Evolutionary conservation across 192 early-diverging fungal species (phyloP).

Genomic region (Coemansia sp.): DNA sequence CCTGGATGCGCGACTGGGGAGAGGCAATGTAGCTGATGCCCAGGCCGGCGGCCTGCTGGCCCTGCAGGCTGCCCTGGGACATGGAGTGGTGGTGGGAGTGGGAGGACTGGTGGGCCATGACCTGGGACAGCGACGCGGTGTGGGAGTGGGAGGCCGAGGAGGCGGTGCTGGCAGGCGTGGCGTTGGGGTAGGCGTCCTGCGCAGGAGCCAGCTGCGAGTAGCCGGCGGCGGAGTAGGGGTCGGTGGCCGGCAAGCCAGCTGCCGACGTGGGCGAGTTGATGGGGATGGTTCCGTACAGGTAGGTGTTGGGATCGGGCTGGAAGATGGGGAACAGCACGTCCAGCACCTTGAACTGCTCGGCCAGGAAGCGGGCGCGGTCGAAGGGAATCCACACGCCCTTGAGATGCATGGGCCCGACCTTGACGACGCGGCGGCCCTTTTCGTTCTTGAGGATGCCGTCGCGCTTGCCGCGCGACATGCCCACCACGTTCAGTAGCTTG

Average conservation of each 20-base stretch:
- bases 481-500: conserved; percentile 81
- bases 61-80: conserved; percentile 27
- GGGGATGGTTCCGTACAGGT: conserved; percentile 58
- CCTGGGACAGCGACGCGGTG: conserved; percentile 50
- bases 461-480: conserved; percentile 83
- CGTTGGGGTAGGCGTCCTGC: conserved; percentile 36
- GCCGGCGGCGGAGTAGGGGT: conserved; percentile 41
- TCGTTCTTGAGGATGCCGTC: conserved; percentile 87
- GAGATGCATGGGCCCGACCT: conserved; percentile 82
- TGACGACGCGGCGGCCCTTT: conserved; percentile 80
- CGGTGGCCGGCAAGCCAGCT: conserved; percentile 29
- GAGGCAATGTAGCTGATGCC: conserved; percentile 40
- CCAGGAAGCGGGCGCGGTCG: conserved; percentile 61
- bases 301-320: conserved; percentile 66
- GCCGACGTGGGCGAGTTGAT: conserved; percentile 49
- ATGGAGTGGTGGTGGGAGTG: conserved; percentile 35
- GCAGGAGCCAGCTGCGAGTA: conserved; percentile 44
- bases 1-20: conserved; percentile 21
- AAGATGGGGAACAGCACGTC: conserved; percentile 75
- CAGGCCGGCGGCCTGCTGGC: conserved; percentile 25
- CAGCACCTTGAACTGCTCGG: conserved; percentile 70
- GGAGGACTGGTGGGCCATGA: conserved; percentile 35
- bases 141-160: conserved; percentile 42
- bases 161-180: conserved; percentile 14
- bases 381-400: conserved; percentile 86